A percentile compares a stretch with the other conserved stretches of the same genome.
These are phyloP conservation scores for Saccharum officinarum DNA, from an alignment of 176 grass and related monocot genomes.

Conservation along the genomic window DNA sequence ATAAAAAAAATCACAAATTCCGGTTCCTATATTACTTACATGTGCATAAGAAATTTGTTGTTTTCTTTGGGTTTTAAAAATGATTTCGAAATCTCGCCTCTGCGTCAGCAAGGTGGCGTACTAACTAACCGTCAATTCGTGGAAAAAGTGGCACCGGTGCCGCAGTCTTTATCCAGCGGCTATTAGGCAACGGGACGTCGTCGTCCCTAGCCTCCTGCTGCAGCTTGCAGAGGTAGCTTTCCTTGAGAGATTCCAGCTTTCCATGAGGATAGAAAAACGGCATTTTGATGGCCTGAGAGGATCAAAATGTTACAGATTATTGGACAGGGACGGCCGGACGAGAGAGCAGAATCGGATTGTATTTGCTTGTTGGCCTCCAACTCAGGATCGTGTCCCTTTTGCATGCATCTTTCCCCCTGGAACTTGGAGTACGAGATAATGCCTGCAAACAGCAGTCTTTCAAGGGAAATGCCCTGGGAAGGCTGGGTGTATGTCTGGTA, in stretches of 20 bases:
- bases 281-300: background rate
- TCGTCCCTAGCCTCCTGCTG: background rate
- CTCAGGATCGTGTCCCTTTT: background rate
- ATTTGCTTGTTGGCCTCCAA: slow-evolving; percentile 26
- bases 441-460: background rate
- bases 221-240: too few relatives aligned
- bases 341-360: slow-evolving; percentile 19
- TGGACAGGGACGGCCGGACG: background rate
- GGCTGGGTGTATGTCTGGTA: background rate
- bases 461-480: background rate
- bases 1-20: too few relatives aligned
- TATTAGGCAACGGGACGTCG: background rate
- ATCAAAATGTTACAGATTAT: slow-evolving; percentile 13
- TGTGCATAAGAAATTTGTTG: too few relatives aligned
- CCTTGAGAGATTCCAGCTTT: too few relatives aligned
- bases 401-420: background rate
- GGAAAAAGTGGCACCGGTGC: too few relatives aligned
- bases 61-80: too few relatives aligned
- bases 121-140: too few relatives aligned
- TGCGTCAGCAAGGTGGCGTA: too few relatives aligned
- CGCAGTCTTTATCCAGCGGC: too few relatives aligned
- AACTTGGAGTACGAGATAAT: background rate
- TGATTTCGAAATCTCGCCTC: too few relatives aligned
- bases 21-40: too few relatives aligned
- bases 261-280: too few relatives aligned